Evolutionary conservation across 2,329 filamentous ascomycete species (phyloP).

Genomic region (Colletotrichum neosansevieriae): DNA sequence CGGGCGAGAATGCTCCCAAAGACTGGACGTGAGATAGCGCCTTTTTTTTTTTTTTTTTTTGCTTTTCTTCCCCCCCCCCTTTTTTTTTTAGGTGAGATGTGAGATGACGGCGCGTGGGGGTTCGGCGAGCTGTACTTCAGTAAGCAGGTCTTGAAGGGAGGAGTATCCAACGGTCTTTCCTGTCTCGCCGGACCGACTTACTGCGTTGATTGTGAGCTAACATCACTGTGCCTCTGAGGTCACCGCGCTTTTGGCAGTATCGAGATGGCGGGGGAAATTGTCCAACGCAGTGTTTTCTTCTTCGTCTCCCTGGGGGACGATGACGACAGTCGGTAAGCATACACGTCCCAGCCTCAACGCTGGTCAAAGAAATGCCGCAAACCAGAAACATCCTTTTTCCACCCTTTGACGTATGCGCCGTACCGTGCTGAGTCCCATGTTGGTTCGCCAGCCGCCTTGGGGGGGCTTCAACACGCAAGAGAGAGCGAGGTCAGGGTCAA

Average conservation of each 20-base stretch:
- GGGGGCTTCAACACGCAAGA: background rate
- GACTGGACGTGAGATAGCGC: background rate
- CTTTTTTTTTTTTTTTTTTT: too few species aligned
- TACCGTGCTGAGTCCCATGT: conserved; percentile 22
- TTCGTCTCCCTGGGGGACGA: background rate
- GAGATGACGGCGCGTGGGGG: conserved; percentile 30
- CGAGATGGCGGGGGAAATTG: background rate
- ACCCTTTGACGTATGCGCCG: background rate
- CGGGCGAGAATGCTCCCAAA: background rate
- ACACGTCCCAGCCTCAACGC: background rate
- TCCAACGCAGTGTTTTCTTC: background rate
- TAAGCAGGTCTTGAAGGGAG: background rate
- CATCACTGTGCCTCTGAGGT: conserved; percentile 1
- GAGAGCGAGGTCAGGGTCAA: too few species aligned
- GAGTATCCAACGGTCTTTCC: background rate
- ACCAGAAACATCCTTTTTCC: too few species aligned
- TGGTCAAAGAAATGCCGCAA: background rate
- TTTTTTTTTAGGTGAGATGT: conserved; percentile 11
- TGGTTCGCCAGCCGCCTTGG: conserved; percentile 5
- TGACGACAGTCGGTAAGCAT: conserved; percentile 18
- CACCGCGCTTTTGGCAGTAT: background rate
- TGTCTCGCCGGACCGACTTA: background rate
- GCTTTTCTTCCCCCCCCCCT: too few species aligned
- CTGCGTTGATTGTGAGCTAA: background rate
- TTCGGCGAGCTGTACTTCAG: background rate